Conservation (phyloP, 2,329 filamentous ascomycete genomes). For the Colletotrichum sp. region DNA sequence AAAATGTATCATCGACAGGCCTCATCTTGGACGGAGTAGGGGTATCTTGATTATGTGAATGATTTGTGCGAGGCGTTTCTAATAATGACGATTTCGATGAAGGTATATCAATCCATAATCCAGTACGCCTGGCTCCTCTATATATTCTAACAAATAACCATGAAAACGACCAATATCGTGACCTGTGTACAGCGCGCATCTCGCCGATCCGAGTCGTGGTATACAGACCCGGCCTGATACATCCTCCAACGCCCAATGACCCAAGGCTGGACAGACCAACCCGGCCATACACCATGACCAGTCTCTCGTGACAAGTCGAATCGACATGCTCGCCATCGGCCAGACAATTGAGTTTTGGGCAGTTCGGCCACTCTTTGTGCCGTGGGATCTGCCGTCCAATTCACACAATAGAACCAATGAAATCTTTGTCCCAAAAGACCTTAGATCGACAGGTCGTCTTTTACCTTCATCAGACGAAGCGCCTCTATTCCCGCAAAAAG, state of each 20-base stretch:
- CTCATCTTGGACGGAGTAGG: fast-evolving
- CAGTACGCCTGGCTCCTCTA: neutral
- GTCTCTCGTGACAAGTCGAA: neutral
- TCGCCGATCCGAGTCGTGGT: neutral
- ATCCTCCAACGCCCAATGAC: neutral
- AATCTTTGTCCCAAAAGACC: neutral
- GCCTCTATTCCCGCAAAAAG: neutral
- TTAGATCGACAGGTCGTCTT: neutral
- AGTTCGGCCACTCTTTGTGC: neutral
- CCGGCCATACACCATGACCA: neutral
- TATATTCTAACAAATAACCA: neutral
- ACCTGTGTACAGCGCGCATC: neutral
- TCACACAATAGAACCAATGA: neutral
- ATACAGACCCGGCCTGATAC: neutral
- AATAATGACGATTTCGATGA: neutral
- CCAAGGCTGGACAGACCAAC: neutral
- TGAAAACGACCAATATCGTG: neutral
- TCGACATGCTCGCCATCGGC: neutral
- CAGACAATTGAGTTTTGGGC: neutral
- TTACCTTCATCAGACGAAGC: neutral
- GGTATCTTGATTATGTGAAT: neutral
- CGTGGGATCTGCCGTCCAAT: neutral
- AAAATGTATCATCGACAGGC: neutral
- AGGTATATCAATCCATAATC: neutral
- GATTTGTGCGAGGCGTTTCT: neutral